Evolutionary conservation across 345 rosid genomes (phyloP), one percentile per base, ranked within the genome.

Genomic region (Salix caprea): DNA sequence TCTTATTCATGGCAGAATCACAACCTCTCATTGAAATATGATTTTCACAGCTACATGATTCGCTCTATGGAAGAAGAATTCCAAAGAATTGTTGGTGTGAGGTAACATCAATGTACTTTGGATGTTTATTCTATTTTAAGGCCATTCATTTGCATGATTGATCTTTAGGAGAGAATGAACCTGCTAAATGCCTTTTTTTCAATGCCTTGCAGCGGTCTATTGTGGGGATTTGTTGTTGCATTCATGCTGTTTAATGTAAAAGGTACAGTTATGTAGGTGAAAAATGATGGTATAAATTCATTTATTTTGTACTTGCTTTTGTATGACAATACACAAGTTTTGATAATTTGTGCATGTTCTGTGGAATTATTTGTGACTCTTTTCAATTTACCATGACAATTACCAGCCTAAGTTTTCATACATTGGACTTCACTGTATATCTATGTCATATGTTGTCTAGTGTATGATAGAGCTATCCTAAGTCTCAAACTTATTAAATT

Each of bases 51-150:
- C 87, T 96, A 96, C 72, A 93, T 96, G 99, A 84, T 93, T 74
- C 97, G 99, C 65, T 91, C 99, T 60, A 96, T 91, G 99, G 99
- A 96, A 82, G 99, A 96, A 86, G 98, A 96, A 82, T 93, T 96
- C 84, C 96, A 90, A 71, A 88, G 82, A 76, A 96, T 93, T 58
- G 99, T 96, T 78, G 98, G 99, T 81, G 94, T 96, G 70, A 93
- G 98, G 99, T 91, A 83, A 79, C 61, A 16, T 44, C 40, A 2
- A 9, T 32, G 9, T 61, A 44, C 54, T 71, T 75, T 24, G 14
- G 24, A 15, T 46, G 36, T 40, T 60, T 34, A 1, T n/a, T n/a
- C 28, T n/a, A n/a, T 56, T 56, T 56, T 56, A 1, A 8, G 28
- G 14, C 0, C 28, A n/a, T 58, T 58, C 62, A 23, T 78, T 67